A percentile compares a stretch with the other conserved stretches of the same genome.
These are phyloP conservation scores for Didymella segeticola DNA, from an alignment of 2,329 filamentous ascomycete genomes.

Conservation along the genomic window DNA sequence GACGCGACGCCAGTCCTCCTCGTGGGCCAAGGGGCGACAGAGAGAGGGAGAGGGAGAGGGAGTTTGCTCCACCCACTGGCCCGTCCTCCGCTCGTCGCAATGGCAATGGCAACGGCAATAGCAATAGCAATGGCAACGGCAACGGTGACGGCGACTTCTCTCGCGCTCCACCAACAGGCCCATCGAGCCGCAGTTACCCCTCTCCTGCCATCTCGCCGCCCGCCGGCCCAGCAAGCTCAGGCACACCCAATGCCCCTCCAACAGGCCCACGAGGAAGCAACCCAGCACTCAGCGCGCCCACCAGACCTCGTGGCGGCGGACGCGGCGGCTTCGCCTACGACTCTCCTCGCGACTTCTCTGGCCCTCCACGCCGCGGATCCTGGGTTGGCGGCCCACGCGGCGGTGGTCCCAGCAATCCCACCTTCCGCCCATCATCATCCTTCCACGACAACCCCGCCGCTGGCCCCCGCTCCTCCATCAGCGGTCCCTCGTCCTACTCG, in stretches of 20 bases:
- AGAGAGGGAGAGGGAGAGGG: slow-evolving; percentile 46
- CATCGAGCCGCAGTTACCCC: slow-evolving; percentile 45
- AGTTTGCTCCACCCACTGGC: slow-evolving; percentile 48
- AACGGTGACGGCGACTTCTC: slow-evolving; percentile 46
- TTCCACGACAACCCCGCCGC: slow-evolving; percentile 39
- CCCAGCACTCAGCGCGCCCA: slow-evolving; percentile 49
- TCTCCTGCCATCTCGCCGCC: slow-evolving; percentile 51
- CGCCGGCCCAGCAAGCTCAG: slow-evolving; percentile 43
- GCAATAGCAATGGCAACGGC: too few relatives aligned
- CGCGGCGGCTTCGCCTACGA: slow-evolving; percentile 51
- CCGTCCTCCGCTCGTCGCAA: slow-evolving; percentile 47
- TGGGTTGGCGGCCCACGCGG: slow-evolving; percentile 44
- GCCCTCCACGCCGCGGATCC: slow-evolving; percentile 45
- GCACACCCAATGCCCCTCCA: slow-evolving; percentile 43
- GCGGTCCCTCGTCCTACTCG: slow-evolving; percentile 39
- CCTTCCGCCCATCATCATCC: too few relatives aligned
- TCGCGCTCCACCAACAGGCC: slow-evolving; percentile 50
- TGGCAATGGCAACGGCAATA: slow-evolving; percentile 40
- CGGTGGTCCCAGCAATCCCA: too few relatives aligned
- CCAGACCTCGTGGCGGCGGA: slow-evolving; percentile 49
- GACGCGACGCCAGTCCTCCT: slow-evolving; percentile 45
- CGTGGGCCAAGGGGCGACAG: slow-evolving; percentile 43
- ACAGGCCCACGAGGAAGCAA: slow-evolving; percentile 44
- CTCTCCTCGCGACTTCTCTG: slow-evolving; percentile 44
- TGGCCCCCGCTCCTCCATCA: slow-evolving; percentile 41